These are phyloP conservation scores for Neospora caninum DNA, from an alignment of 169 alveolate species.

Conservation along the genomic window DNA sequence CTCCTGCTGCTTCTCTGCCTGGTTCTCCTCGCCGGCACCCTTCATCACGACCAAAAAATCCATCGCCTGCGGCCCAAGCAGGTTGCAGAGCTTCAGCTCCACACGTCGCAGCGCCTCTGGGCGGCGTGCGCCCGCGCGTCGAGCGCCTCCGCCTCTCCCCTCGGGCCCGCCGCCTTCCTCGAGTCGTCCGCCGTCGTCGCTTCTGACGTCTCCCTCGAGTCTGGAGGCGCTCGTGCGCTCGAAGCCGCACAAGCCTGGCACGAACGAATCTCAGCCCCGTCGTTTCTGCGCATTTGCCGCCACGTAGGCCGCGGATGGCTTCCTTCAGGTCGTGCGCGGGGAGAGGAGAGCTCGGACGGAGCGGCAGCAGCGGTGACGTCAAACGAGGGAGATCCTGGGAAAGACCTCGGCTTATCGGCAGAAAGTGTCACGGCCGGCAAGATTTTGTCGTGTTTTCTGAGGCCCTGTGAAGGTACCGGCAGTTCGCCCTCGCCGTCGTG, in stretches of 20 bases:
- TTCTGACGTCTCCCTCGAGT: neutral
- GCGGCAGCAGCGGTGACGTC: neutral
- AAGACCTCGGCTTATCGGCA: neutral
- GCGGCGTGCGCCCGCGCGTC: neutral
- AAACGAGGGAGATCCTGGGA: no score
- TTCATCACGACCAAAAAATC: slow-evolving; percentile 11
- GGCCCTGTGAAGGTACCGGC: neutral
- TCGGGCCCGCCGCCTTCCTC: neutral
- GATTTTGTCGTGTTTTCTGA: neutral
- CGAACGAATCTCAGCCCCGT: neutral
- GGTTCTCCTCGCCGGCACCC: slow-evolving; percentile 8
- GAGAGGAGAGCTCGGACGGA: neutral
- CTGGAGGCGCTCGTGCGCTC: neutral
- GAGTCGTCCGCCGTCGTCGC: neutral
- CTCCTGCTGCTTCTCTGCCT: neutral
- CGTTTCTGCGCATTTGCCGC: neutral
- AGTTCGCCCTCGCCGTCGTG: neutral
- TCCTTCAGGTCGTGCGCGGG: neutral
- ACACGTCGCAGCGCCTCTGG: neutral
- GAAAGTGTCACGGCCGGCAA: neutral
- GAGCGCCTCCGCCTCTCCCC: neutral
- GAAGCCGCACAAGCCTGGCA: neutral
- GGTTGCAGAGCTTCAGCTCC: slow-evolving; percentile 3
- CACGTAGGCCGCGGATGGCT: neutral
- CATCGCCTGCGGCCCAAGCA: slow-evolving; percentile 36